Percentiles rank a stretch among this genome's conserved stretches.
These are phyloP conservation scores for Rhododendron williamsianum DNA, from an alignment of 148 eudicot species.

Conservation along the genomic window DNA sequence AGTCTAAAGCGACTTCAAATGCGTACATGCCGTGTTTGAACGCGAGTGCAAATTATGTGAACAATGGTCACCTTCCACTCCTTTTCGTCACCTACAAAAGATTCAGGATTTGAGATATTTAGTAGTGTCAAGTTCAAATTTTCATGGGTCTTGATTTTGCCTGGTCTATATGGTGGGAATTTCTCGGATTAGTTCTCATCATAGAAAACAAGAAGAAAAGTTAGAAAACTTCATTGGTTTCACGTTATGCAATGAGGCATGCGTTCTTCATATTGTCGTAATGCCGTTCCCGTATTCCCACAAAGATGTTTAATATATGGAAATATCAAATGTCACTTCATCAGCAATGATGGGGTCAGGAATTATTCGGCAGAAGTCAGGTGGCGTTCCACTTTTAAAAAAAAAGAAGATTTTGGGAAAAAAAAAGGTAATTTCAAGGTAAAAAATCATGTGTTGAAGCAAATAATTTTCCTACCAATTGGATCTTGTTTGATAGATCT, in stretches of 20 bases:
- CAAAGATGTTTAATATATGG: not conserved
- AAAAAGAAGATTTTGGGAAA: no score
- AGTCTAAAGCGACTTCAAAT: no score
- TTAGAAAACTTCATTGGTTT: no score
- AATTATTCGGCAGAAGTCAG: not conserved
- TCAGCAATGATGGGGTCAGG: not conserved
- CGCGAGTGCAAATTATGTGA: not conserved
- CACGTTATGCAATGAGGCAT: not conserved
- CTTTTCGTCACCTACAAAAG: not conserved
- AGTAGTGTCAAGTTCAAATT: not conserved
- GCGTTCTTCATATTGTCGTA: not conserved
- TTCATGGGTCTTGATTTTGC: not conserved
- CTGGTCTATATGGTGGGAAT: not conserved
- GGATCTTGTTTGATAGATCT: no score
- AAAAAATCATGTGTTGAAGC: no score
- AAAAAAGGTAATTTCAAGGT: no score
- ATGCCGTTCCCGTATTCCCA: not conserved
- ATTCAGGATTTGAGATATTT: not conserved
- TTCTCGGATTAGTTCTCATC: no score
- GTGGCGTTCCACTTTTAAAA: no score
- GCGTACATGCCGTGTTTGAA: no score
- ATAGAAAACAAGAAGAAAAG: no score
- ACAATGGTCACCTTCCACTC: not conserved
- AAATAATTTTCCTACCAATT: no score
- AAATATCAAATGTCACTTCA: not conserved